phyloP scores from a whole-genome alignment of 495 filamentous ascomycete species.

The Stereocaulon alpinum region DNA sequence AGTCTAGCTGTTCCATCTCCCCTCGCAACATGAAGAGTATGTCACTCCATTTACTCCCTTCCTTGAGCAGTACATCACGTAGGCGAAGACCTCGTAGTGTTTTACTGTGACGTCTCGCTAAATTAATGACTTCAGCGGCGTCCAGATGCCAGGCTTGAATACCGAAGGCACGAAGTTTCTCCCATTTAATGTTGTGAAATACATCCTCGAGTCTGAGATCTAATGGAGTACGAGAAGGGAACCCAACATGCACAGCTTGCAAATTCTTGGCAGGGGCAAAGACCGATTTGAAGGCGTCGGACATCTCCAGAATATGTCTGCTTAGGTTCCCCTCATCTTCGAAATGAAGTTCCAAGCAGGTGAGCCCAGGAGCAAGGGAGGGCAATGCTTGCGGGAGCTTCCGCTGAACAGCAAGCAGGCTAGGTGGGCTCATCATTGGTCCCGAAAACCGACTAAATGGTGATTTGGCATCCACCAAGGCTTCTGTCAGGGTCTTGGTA shows the following conservation, averaged over 20 bases:
- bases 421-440: constrained; percentile 54
- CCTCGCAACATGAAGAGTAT: constrained; percentile 46
- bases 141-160: constrained; percentile 54
- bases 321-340: constrained; percentile 46
- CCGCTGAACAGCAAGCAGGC: constrained; percentile 40
- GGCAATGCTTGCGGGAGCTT: constrained; percentile 39
- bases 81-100: constrained; percentile 49
- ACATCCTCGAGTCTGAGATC: constrained; percentile 46
- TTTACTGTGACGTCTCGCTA: constrained; percentile 46
- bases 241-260: constrained; percentile 56
- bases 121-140: constrained; percentile 47
- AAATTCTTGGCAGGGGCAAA: constrained; percentile 51
- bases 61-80: constrained; percentile 46
- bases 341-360: constrained; percentile 50
- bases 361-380: constrained; percentile 44
- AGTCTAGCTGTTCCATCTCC: constrained; percentile 49
- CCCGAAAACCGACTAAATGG: constrained; percentile 50
- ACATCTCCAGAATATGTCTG: constrained; percentile 43
- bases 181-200: constrained; percentile 54
- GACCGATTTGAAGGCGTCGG: constrained; percentile 43
- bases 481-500: constrained; percentile 45
- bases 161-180: constrained; percentile 51
- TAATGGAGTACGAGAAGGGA: constrained; percentile 46
- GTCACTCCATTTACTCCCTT: constrained; percentile 50
- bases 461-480: constrained; percentile 45